Base-by-base conservation (phyloP, 371 early-diverging fungal species). In the Conidiobolus incongruus region DNA sequence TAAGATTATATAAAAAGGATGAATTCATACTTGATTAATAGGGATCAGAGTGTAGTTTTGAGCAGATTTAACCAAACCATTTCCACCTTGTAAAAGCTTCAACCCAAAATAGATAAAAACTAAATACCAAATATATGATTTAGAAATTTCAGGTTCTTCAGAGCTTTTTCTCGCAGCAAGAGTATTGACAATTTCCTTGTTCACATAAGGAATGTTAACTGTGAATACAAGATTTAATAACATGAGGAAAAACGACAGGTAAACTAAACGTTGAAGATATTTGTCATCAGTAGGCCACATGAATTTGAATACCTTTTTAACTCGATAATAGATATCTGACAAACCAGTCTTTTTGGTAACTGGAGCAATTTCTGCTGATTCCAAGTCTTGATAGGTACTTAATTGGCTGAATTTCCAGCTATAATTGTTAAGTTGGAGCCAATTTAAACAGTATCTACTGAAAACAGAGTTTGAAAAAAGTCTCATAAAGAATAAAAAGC, bases 41-140 rank as follows among this genome's bases (percentile, higher is more conserved):
- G 90, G 92, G 17, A 91, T 77, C 87, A 89, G 91, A 2, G 81
- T 54, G 45, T 74, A 66, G 47, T 69, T 76, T 52, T 90, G 89
- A 13, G 79, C 28, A 1, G 78, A 69, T 44, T 75, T 73, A 31
- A 90, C 59, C 7, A 89, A 51, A 23, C 92, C 91, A 15, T 75
- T 76, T 35, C 36, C 36, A 16, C 81, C 75, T 47, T 81, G 81
- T 30, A 89, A 61, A 38, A 81, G 74, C 36, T 76, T 60, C 35
- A 87, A 57, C 1, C 62, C 63, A 13, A 75, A 72, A 44, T 75
- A 89, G n/a, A 17, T 36, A 15, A 70, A 49, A 32, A 89, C 71
- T 35, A 72, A 69, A 20, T 56, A 62, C 77, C 79, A 81, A 22
- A 63, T 51, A 46, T 62, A 60, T 26, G 61, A 49, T 3, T 55